Percentiles rank a stretch among this genome's conserved stretches.
These are phyloP conservation scores for Collybia sp. DNA, from an alignment of 768 basidiomycete species.

Conservation along the genomic window DNA sequence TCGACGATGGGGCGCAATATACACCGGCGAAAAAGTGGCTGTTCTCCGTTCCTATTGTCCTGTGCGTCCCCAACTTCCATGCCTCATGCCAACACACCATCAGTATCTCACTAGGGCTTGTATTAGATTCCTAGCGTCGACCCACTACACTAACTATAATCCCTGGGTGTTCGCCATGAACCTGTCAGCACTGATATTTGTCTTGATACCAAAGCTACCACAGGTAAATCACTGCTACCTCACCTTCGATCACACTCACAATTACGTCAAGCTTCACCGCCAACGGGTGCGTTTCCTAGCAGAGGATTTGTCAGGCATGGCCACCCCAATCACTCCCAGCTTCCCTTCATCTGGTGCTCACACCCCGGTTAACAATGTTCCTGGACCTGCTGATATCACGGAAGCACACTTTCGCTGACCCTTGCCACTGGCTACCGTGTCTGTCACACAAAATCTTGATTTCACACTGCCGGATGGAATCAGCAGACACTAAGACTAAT, in stretches of 20 bases:
- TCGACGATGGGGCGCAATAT: slow-evolving; percentile 97
- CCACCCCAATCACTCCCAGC: slow-evolving; percentile 59
- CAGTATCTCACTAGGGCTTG: background rate
- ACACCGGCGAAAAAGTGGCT: slow-evolving; percentile 99
- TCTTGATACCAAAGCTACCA: slow-evolving; percentile 94
- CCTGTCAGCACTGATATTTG: slow-evolving; percentile 70
- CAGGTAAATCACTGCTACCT: slow-evolving; percentile 47
- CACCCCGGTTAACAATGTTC: slow-evolving; percentile 30
- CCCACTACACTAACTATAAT: slow-evolving; percentile 97
- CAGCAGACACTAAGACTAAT: too few relatives aligned
- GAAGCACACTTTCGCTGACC: slow-evolving; percentile 39
- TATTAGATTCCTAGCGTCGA: slow-evolving; percentile 88
- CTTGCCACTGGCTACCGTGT: background rate
- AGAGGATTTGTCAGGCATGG: slow-evolving; percentile 56
- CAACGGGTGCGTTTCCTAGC: slow-evolving; percentile 78
- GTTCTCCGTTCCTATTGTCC: slow-evolving; percentile 77
- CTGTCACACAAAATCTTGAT: background rate
- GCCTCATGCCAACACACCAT: slow-evolving; percentile 6
- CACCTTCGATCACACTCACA: slow-evolving; percentile 10
- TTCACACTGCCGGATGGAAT: slow-evolving; percentile 5
- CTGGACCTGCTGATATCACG: slow-evolving; percentile 33
- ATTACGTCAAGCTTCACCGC: slow-evolving; percentile 61
- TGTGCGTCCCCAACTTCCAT: slow-evolving; percentile 52
- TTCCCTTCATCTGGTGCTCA: slow-evolving; percentile 51
- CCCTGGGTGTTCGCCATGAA: slow-evolving; percentile 93